Base-by-base conservation (phyloP, 2,329 filamentous ascomycete genomes). In the Colletotrichum musae region DNA sequence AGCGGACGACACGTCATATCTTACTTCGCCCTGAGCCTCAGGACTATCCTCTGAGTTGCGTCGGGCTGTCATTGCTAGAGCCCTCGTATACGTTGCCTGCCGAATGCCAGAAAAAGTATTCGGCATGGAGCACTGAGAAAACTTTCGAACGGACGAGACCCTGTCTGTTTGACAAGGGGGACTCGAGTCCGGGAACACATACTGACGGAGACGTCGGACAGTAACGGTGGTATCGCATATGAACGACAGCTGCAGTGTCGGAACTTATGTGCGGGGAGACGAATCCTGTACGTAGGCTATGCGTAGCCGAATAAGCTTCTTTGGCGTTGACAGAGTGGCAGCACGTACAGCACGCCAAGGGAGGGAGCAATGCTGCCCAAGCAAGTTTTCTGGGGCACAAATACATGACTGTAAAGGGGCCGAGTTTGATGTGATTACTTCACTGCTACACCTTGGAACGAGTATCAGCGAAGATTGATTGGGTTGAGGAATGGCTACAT, bases 151-250 rank as follows among this genome's bases (percentile, higher is more conserved):
- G 32, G 13, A 28, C 9, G 47, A 28, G 47, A 18, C 45, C 15
- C 45, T n/a, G 48, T 15, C 54, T 21, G 39, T 47, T 10, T 48
- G 16, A 61, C 39, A 12, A 47, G 50, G 39, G 18, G 26, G 15
- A 26, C 13, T 60, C 32, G 32, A 21, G 53, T 32, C n/a, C 47
- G 39, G 15, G 39, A 5, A 36, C 28, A 21, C 18, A 21, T 36
- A 13, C 21, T 28, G 39, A 28, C 51, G 53, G 39, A 15, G 18
- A 13, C 9, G 39, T 47, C 12, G 24, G 36, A 36, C 61, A 56
- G 36, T 32, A 59, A 45, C 4, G 18, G 61, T 51, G 50, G n/a
- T 41, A 56, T 65, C 21, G 54, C 66, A 65, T 59, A 18, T 54
- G 54, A 56, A 54, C 54, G 48, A 51, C 32, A 54, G 50, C 36